These are phyloP conservation scores for Cunninghamia lanceolata DNA, from an alignment of 75 land plant species.

Conservation along the genomic window DNA sequence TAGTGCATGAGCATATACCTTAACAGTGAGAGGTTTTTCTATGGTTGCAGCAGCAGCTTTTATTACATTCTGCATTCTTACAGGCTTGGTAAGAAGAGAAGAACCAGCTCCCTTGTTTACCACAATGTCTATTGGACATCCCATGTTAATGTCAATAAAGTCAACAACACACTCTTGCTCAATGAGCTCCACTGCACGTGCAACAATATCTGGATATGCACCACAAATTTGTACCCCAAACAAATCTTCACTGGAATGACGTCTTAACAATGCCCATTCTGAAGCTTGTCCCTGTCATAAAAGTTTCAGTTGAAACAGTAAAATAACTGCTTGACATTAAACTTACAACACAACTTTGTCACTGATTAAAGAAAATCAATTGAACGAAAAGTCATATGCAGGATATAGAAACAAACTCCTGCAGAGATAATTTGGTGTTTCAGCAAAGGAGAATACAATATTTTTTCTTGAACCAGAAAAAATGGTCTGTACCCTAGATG, in stretches of 20 bases:
- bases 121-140: conserved; percentile 97
- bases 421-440: background rate
- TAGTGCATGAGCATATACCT: conserved; percentile 43
- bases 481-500: background rate
- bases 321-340: background rate
- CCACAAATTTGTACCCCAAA: conserved; percentile 99
- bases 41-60: conserved; percentile 52
- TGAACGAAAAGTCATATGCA: background rate
- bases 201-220: conserved; percentile 86
- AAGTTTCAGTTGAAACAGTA: background rate
- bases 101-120: conserved; percentile 99
- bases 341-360: background rate
- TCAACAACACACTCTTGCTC: conserved; percentile 80
- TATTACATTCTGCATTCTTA: conserved; percentile 71
- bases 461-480: background rate
- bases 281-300: conserved; percentile 91
- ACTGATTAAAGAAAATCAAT: conserved; percentile 2
- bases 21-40: conserved; percentile 83
- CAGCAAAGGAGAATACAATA: background rate
- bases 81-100: conserved; percentile 83
- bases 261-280: conserved; percentile 96
- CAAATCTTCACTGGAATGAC: conserved; percentile 85
- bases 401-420: background rate
- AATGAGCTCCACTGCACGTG: conserved; percentile 90
- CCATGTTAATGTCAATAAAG: conserved; percentile 97